Percentiles rank a stretch among this genome's conserved stretches.
Evolutionary conservation across 2,329 filamentous ascomycete species (phyloP).

Genomic region (Colletotrichum simmondsii): DNA sequence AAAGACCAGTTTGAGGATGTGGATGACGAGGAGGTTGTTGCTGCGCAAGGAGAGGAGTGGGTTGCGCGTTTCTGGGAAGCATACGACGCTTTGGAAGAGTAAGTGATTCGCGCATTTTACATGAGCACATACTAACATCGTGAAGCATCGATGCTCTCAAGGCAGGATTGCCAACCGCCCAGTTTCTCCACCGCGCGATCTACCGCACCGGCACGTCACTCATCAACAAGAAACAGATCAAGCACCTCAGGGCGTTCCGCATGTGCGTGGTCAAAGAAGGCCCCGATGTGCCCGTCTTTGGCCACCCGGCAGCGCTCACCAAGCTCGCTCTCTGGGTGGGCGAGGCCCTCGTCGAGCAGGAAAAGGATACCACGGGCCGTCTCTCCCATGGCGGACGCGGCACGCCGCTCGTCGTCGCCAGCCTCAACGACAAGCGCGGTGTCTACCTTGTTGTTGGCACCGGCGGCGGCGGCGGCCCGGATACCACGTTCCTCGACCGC

Average conservation of each 20-base stretch:
- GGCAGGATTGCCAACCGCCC: conserved; percentile 81
- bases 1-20: conserved; percentile 53
- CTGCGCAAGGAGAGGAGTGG: conserved; percentile 71
- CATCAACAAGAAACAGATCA: conserved; percentile 93
- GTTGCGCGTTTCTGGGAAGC: conserved; percentile 76
- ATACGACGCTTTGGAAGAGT: conserved; percentile 78
- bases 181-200: conserved; percentile 91
- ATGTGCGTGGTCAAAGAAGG: conserved; percentile 97
- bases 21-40: conserved; percentile 54
- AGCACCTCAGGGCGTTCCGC: conserved; percentile 90
- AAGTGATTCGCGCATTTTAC: conserved; percentile 45
- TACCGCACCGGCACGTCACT: conserved; percentile 91
- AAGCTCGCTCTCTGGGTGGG: conserved; percentile 95
- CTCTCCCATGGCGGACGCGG: conserved; percentile 76
- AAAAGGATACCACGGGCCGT: conserved; percentile 79
- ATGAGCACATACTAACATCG: conserved; percentile 55
- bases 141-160: conserved; percentile 80
- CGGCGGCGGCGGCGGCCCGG: conserved; percentile 84
- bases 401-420: conserved; percentile 89
- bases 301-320: conserved; percentile 89
- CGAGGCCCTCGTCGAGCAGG: conserved; percentile 90
- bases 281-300: conserved; percentile 90
- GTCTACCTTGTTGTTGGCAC: conserved; percentile 95
- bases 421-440: conserved; percentile 85
- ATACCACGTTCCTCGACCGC: conserved; percentile 74